phyloP scores from a whole-genome alignment of 2,329 filamentous ascomycete genomes.

The Monosporascus sp. region DNA sequence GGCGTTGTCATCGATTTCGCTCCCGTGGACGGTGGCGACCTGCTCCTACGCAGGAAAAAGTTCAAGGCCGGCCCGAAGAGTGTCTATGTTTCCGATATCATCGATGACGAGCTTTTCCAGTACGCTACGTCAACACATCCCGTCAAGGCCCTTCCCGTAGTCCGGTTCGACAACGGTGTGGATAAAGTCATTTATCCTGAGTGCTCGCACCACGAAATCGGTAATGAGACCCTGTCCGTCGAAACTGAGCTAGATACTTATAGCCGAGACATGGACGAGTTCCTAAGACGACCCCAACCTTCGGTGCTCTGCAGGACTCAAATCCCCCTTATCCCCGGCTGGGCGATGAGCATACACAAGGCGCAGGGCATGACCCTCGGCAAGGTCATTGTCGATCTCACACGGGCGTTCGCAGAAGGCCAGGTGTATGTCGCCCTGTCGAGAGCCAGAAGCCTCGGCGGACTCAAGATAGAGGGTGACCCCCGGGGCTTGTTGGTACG shows the following conservation, averaged over 20 bases:
- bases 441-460: slow-evolving; percentile 41
- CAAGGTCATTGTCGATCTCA: slow-evolving; percentile 45
- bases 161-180: slow-evolving; percentile 41
- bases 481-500: slow-evolving; percentile 10
- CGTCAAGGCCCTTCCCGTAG: slow-evolving; percentile 36
- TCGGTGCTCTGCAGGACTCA: slow-evolving; percentile 44
- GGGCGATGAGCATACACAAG: slow-evolving; percentile 57
- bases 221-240: slow-evolving; percentile 19
- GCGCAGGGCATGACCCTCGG: slow-evolving; percentile 55
- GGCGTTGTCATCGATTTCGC: slow-evolving; percentile 35
- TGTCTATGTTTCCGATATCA: no score
- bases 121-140: neutral
- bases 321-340: slow-evolving; percentile 49
- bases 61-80: neutral
- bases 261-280: slow-evolving; percentile 13
- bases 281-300: no score
- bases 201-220: slow-evolving; percentile 40
- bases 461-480: slow-evolving; percentile 31
- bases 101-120: neutral
- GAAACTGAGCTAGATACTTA: slow-evolving; percentile 25
- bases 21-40: slow-evolving; percentile 8
- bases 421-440: slow-evolving; percentile 57
- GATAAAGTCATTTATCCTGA: slow-evolving; percentile 39
- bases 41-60: slow-evolving; percentile 3
- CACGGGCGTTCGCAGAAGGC: slow-evolving; percentile 43